These are phyloP conservation scores for Thelonectria olida DNA, from an alignment of 2,329 filamentous ascomycete genomes.

Conservation along the genomic window DNA sequence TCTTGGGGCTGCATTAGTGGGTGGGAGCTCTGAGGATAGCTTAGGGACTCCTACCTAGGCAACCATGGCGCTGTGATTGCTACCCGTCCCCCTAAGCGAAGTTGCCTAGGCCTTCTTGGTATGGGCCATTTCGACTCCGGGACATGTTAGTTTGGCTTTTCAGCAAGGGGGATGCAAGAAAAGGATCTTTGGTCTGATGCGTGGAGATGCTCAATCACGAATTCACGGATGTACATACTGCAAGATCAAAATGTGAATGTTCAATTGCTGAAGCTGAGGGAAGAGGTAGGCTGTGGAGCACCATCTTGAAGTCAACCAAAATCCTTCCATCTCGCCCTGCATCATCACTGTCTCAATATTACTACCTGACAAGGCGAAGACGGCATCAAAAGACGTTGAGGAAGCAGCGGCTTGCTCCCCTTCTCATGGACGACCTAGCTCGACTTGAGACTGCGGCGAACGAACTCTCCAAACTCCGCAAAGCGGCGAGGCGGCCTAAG, in stretches of 20 bases:
- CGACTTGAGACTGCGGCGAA: no score
- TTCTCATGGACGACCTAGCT: no score
- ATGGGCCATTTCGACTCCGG: not conserved
- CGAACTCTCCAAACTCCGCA: not conserved
- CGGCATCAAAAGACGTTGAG: not conserved
- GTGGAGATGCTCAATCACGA: not conserved
- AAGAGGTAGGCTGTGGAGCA: not conserved
- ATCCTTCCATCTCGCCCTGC: not conserved
- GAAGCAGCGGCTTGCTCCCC: no score
- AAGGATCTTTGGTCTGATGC: not conserved
- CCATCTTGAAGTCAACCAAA: not conserved
- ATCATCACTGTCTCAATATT: not conserved
- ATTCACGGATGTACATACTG: not conserved
- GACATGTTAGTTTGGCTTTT: not conserved
- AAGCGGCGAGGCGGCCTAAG: no score
- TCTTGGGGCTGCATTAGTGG: slow-evolving; percentile 27
- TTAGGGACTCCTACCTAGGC: not conserved
- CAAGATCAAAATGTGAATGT: no score
- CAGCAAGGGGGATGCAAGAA: not conserved
- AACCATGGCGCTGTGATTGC: not conserved
- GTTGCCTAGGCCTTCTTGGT: not conserved
- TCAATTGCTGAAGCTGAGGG: not conserved
- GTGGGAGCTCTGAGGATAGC: not conserved
- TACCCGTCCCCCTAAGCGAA: not conserved
- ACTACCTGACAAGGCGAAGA: not conserved